phyloP scores from a whole-genome alignment of 805 yeast genomes.

The fission yeast (Schizosaccharomyces pombe) region ASM294v3 CU329670.1:576001-576500 shows the following conservation, averaged over 20 bases:
- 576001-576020: constrained; percentile 65
- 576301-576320: constrained; percentile 86
- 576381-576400: constrained; percentile 82
- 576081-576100: constrained; percentile 92
- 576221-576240: constrained; percentile 82
- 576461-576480: constrained; percentile 84
- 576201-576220: constrained; percentile 66
- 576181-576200: constrained; percentile 67
- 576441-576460: constrained; percentile 64
- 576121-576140: constrained; percentile 16
- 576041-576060: constrained; percentile 78
- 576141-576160: constrained; percentile 31
- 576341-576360: constrained; percentile 72
- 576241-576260: constrained; percentile 85
- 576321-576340: constrained; percentile 88
- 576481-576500: constrained; percentile 79
- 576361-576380: constrained; percentile 96
- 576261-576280: constrained; percentile 95
- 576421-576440: constrained; percentile 75
- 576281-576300: constrained; percentile 97
- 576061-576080: constrained; percentile 77
- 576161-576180: constrained; percentile 50
- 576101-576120: constrained; percentile 36
- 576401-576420: constrained; percentile 73
- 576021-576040: constrained; percentile 69